Evolutionary conservation across 352 stramenopile genomes (phyloP).

Genomic region (Phytophthora cactorum): DNA sequence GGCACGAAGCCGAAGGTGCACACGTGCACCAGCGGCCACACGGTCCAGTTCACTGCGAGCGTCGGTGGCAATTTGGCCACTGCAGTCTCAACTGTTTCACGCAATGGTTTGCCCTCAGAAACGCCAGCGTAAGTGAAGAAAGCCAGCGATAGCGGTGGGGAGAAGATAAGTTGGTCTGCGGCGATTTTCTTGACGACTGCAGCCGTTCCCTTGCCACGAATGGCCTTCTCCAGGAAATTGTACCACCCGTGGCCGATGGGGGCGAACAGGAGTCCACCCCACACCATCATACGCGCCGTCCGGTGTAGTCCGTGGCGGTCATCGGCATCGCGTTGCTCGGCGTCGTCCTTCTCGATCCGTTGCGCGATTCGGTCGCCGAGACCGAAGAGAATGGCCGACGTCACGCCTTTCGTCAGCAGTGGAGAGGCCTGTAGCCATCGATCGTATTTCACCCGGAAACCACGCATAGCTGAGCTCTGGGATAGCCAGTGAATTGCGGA

Average conservation of each 20-base stretch:
- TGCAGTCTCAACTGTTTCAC: conserved; percentile 29
- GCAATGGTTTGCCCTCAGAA: conserved; percentile 34
- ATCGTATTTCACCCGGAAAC: conserved; percentile 60
- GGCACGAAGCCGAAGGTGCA: conserved; percentile 53
- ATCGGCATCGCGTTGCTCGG: conserved; percentile 4
- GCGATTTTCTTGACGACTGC: conserved; percentile 47
- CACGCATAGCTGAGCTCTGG: conserved; percentile 34
- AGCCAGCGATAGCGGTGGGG: conserved; percentile 34
- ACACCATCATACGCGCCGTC: conserved; percentile 80
- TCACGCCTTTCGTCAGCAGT: conserved; percentile 76
- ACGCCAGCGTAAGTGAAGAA: conserved; percentile 49
- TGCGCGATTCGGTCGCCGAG: conserved; percentile 71
- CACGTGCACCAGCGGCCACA: conserved; percentile 54
- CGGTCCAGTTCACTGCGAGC: conserved; percentile 47
- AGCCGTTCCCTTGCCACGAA: conserved; percentile 31
- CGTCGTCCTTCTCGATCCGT: conserved; percentile 39
- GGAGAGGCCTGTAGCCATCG: conserved; percentile 54
- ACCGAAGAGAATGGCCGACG: conserved; percentile 71
- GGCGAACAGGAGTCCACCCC: conserved; percentile 88
- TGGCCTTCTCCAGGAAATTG: conserved; percentile 74
- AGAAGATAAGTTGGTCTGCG: conserved; percentile 46
- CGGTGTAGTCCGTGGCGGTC: conserved; percentile 31
- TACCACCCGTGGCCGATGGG: conserved; percentile 92
- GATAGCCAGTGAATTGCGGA: conserved; percentile 19
- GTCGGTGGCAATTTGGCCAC: conserved; percentile 42